Percentiles rank a stretch among this genome's conserved stretches.
Evolutionary conservation across 257 asterid species (phyloP).

Genomic region (Nicotiana tomentosiformis): DNA sequence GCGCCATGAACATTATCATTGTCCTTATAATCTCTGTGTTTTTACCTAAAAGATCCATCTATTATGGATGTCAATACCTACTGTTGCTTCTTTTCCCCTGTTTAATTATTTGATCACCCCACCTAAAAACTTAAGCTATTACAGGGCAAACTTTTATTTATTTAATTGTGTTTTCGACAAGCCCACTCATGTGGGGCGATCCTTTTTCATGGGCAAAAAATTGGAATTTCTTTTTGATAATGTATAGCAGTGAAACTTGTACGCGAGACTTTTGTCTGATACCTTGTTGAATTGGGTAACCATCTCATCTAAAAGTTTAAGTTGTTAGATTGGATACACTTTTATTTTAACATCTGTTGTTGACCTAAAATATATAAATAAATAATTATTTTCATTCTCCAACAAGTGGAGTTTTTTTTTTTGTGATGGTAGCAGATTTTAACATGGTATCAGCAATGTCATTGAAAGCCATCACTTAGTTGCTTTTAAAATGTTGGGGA

Average conservation of each 20-base stretch:
- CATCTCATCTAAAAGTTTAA: not conserved
- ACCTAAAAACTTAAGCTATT: not conserved
- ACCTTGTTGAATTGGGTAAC: not conserved
- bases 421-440: not conserved
- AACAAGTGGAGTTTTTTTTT: not conserved
- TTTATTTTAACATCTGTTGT: not conserved
- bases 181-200: not conserved
- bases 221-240: not conserved
- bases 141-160: not conserved
- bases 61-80: not conserved
- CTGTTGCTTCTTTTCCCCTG: not conserved
- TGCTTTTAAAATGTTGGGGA: too few species aligned
- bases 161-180: not conserved
- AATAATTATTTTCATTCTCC: not conserved
- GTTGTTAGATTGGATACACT: not conserved
- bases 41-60: not conserved
- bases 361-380: not conserved
- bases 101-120: not conserved
- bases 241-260: not conserved
- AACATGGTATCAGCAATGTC: not conserved
- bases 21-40: not conserved
- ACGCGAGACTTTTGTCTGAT: not conserved
- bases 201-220: not conserved
- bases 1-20: not conserved
- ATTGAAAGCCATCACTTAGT: too few species aligned